Evolutionary conservation across 192 early-diverging fungal genomes (phyloP).

Genomic region (Podila clonocystis): DNA sequence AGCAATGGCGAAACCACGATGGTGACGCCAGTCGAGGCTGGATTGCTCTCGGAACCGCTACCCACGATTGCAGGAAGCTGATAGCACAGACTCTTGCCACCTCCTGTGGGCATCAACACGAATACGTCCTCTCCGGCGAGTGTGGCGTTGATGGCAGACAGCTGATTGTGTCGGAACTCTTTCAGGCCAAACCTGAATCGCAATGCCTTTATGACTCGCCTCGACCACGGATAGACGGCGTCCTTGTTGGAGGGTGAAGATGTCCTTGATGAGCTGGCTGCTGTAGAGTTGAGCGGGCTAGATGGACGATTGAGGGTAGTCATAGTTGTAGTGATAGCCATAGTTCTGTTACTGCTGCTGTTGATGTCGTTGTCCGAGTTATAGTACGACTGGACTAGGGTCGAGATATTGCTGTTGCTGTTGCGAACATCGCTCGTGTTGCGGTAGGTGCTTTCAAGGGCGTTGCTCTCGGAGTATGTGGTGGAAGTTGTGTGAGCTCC

Average conservation of each 20-base stretch:
- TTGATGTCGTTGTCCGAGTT: neutral
- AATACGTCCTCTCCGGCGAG: slow-evolving; percentile 87
- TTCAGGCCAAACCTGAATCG: slow-evolving; percentile 74
- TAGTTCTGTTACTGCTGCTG: neutral
- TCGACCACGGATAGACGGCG: slow-evolving; percentile 70
- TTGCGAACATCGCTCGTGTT: neutral
- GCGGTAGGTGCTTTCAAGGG: neutral
- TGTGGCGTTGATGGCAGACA: slow-evolving; percentile 90
- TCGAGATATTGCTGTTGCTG: neutral
- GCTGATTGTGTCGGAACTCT: slow-evolving; percentile 86
- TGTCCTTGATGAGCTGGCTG: neutral
- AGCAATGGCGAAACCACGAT: slow-evolving; percentile 93
- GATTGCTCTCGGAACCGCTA: slow-evolving; percentile 49
- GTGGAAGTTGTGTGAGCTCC: neutral
- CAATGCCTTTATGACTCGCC: slow-evolving; percentile 76
- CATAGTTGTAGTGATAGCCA: neutral
- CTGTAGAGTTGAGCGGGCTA: neutral
- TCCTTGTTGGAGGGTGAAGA: slow-evolving; percentile 10
- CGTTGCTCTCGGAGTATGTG: neutral
- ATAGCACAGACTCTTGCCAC: slow-evolving; percentile 95
- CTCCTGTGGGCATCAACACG: slow-evolving; percentile 97
- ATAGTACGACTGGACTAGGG: neutral
- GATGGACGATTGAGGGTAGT: neutral
- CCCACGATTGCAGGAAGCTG: slow-evolving; percentile 83
- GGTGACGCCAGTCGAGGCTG: slow-evolving; percentile 75